Evolutionary conservation across 495 filamentous ascomycete genomes (phyloP), one percentile per base, ranked within the genome.

Genomic region (Elaphomyces granulatus): DNA sequence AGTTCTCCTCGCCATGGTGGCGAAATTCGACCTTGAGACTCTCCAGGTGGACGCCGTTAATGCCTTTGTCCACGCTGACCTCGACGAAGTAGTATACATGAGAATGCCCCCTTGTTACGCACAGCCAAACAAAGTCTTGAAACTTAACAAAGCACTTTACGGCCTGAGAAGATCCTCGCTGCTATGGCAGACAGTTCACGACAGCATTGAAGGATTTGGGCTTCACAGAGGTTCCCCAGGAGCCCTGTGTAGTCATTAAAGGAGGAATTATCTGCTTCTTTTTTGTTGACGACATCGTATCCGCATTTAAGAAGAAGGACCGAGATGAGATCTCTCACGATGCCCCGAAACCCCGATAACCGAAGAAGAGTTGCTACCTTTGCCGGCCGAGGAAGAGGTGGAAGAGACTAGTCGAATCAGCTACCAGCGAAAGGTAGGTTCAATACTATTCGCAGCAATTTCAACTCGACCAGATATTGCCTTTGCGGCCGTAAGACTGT

Each of bases 371-470:
- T 44, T 40, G 23, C 19, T 39, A 9, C 14, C 41, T 4, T 39
- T 28, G 26, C 33, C 48, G 14, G 21, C 46, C 2, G 46, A 18
- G 0, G 37, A 34, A 26, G 36, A 49, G 3, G 38, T 31, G 3
- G 37, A 19, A 21, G 0, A 26, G 34, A n/a, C 38, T 15, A 3
- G 45, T 2, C 49, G 45, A 9, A 30, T 45, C 15, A 9, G 17
- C 6, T 55, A 56, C 33, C 45, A 53, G 28, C 37, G 49, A 19
- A 48, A 49, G 21, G 43, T 60, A 8, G 46, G 54, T 18, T 60
- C 47, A 3, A n/a, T 41, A 8, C 34, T 41, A 20, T 60, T 52
- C 42, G 36, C 48, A 8, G 39, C 52, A 8, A 44, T 43, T 0
- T 52, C 41, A 10, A 56, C 54, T 2, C 17, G 46, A 12, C 32